Conservation (phyloP, 108 stramenopile species). For the Cyclotella choctawhatcheeana region DNA sequence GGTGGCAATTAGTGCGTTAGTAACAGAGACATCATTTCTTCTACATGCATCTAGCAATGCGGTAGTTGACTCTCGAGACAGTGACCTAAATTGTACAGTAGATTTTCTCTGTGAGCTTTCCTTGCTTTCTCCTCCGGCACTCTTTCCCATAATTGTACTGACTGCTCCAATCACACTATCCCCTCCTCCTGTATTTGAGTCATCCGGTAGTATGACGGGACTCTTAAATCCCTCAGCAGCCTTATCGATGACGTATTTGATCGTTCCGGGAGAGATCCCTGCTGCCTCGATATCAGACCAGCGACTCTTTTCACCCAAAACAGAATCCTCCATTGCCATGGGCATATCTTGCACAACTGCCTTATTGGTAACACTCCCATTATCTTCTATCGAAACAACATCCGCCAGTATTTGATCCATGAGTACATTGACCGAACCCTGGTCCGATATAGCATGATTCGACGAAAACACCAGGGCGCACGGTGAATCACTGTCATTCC, state of each 20-base stretch:
- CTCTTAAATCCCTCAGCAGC: slow-evolving; percentile 76
- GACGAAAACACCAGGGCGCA: slow-evolving; percentile 80
- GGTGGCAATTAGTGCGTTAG: slow-evolving; percentile 82
- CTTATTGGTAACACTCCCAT: slow-evolving; percentile 29
- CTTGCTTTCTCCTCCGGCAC: slow-evolving; percentile 76
- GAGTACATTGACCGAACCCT: slow-evolving; percentile 74
- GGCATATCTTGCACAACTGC: slow-evolving; percentile 62
- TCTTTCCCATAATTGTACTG: slow-evolving; percentile 76
- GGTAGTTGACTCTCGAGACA: slow-evolving; percentile 60
- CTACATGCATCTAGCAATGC: slow-evolving; percentile 70
- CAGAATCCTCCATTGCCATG: slow-evolving; percentile 77
- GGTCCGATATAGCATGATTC: slow-evolving; percentile 90
- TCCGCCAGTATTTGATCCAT: slow-evolving; percentile 72
- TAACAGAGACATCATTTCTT: slow-evolving; percentile 70
- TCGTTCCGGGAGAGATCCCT: slow-evolving; percentile 56
- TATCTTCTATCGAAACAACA: slow-evolving; percentile 59
- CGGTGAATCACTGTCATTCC: slow-evolving; percentile 25
- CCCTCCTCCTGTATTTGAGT: slow-evolving; percentile 38
- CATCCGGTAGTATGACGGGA: slow-evolving; percentile 86
- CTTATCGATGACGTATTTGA: slow-evolving; percentile 77
- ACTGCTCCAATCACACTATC: slow-evolving; percentile 66
- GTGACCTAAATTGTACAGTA: slow-evolving; percentile 64
- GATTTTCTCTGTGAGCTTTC: slow-evolving; percentile 55
- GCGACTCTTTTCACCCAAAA: slow-evolving; percentile 58
- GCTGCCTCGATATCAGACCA: slow-evolving; percentile 55